Conservation (phyloP, 768 basidiomycete genomes). For the Termitomyces sp. region DNA sequence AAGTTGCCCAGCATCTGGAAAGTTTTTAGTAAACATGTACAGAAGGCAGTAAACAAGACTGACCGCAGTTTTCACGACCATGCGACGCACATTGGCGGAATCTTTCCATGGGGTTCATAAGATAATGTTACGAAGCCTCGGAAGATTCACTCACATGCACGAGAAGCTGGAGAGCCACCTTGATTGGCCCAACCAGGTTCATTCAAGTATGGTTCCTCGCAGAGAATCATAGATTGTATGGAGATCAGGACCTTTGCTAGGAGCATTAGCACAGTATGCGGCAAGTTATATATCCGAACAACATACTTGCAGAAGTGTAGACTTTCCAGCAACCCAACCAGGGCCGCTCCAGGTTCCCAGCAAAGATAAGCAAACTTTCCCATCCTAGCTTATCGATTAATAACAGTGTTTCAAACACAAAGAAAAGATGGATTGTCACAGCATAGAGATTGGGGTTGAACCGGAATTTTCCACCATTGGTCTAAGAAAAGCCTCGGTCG, state of each 20-base stretch:
- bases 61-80: constrained; percentile 89
- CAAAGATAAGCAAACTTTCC: constrained; percentile 91
- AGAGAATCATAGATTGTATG: constrained; percentile 95
- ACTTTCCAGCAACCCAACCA: constrained; percentile 89
- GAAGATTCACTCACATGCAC: constrained; percentile 56
- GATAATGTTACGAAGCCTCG: background rate
- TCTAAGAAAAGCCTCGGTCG: constrained; percentile 41
- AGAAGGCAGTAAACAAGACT: constrained; percentile 19
- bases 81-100: constrained; percentile 88
- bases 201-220: constrained; percentile 91
- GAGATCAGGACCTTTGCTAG: constrained; percentile 83
- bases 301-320: constrained; percentile 80
- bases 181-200: constrained; percentile 86
- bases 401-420: background rate
- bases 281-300: background rate
- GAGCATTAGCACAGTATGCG: constrained; percentile 31
- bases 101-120: constrained; percentile 41
- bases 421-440: constrained; percentile 35
- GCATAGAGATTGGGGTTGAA: constrained; percentile 97
- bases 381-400: constrained; percentile 52
- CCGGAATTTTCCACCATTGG: constrained; percentile 83
- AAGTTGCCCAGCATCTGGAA: constrained; percentile 81
- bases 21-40: constrained; percentile 6
- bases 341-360: constrained; percentile 93
- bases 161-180: constrained; percentile 72